Base-by-base conservation (phyloP, 495 filamentous ascomycete species). In the Daldinia decipiens region DNA sequence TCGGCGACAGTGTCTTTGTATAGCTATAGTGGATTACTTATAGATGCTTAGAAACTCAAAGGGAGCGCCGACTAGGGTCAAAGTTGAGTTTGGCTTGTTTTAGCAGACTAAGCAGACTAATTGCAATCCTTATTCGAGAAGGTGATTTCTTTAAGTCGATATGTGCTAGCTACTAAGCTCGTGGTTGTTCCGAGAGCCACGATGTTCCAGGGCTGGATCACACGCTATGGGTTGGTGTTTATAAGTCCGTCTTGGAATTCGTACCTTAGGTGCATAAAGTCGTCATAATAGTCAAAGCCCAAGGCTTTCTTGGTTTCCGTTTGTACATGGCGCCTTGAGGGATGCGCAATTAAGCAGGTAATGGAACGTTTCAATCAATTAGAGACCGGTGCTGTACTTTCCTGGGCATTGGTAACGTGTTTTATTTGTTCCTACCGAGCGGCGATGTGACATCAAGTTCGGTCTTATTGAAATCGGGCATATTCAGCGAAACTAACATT, bases 111-210 rank as follows among this genome's bases (percentile, higher is more conserved):
- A 63, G 26, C 31, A 59, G n/a, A 12, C 29, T 29, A 31, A 21
- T 52, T 50, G 8, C 7, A n/a, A 40, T 68, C 26, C 59, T 58
- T 53, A 36, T 63, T 69, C 40, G 27, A 69, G 59, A 69, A 69
- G 66, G 59, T 58, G 12, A 39, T 12, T 50, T 58, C n/a, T 53
- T n/a, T 26, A 53, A 21, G 53, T 62, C 43, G 67, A 38, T 51
- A 21, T 26, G 24, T 38, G 15, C 54, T 40, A 63, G 24, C 59
- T 17, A 63, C 13, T 62, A 15, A 6, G 6, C 29, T 31, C 1
- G 29, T 7, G 5, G 29, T 6, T 0, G 24, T 58, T 39, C 66
- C 66, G 54, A 69, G 31, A 39, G 40, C 65, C 53, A 45, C 27
- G 66, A 63, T 31, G 50, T 58, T 34, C 32, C 11, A 12, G 12